Conservation (phyloP, 768 basidiomycete species). For the Pholiota molesta region DNA sequence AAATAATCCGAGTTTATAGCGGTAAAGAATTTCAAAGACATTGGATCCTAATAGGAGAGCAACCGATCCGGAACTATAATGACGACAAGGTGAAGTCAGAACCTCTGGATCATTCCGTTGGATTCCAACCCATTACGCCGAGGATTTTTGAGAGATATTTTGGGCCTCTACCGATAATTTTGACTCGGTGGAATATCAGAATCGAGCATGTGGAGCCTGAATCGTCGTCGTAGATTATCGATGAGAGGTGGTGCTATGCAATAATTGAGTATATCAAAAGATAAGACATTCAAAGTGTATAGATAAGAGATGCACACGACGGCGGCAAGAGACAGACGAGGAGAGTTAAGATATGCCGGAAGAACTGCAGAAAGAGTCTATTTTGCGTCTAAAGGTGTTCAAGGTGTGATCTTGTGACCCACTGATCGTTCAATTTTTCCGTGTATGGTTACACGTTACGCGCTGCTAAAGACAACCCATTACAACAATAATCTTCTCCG, state of each 20-base stretch:
- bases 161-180: not conserved
- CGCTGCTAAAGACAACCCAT: constrained; percentile 7
- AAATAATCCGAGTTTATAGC: constrained; percentile 29
- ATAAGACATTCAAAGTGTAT: not conserved
- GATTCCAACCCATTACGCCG: constrained; percentile 5
- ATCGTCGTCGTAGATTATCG: too few relatives aligned
- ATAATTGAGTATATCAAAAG: not conserved
- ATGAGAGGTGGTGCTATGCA: too few relatives aligned
- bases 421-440: constrained; percentile 21
- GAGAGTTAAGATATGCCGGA: not conserved
- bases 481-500: not conserved
- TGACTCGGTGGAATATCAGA: not conserved
- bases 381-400: constrained; percentile 8
- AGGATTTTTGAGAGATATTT: constrained; percentile 3
- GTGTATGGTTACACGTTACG: constrained; percentile 8
- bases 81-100: not conserved
- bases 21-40: constrained; percentile 11
- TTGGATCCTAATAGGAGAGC: constrained; percentile 5
- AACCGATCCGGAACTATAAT: not conserved
- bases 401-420: constrained; percentile 18
- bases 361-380: not conserved
- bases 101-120: not conserved
- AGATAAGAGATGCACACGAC: not conserved
- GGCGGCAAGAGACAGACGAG: too few relatives aligned
- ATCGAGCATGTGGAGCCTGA: not conserved